These are phyloP conservation scores for Teunomyces kruisii DNA, from an alignment of 805 yeast genomes.

Conservation along the genomic window DNA sequence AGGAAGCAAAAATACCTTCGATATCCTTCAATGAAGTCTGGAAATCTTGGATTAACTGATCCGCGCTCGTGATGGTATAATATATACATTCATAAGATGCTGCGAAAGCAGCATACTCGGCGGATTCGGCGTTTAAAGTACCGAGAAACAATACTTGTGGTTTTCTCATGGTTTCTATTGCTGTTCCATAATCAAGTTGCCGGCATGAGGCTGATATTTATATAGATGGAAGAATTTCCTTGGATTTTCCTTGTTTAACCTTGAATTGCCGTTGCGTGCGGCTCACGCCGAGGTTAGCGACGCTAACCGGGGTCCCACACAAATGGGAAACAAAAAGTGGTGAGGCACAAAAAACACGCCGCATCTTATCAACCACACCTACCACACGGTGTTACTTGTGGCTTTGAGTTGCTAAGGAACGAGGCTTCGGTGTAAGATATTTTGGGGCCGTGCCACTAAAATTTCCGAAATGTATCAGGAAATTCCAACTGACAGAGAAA, in stretches of 20 bases:
- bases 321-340: background rate
- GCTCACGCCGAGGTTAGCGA: constrained; percentile 5
- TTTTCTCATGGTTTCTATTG: constrained; percentile 9
- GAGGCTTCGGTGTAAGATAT: too few species aligned
- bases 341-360: background rate
- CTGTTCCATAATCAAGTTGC: background rate
- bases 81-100: constrained; percentile 18
- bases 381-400: too few species aligned
- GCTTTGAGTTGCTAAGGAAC: too few species aligned
- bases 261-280: background rate
- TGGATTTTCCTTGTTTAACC: background rate
- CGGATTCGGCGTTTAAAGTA: constrained; percentile 15
- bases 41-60: constrained; percentile 17
- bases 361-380: background rate
- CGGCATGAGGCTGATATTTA: background rate
- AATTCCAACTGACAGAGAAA: too few species aligned
- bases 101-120: constrained; percentile 17
- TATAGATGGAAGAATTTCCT: background rate
- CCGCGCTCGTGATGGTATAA: constrained; percentile 15
- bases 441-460: too few species aligned
- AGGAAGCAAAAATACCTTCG: constrained; percentile 24
- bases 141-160: constrained; percentile 24
- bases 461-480: too few species aligned
- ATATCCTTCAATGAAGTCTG: constrained; percentile 14
- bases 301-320: constrained; percentile 3